Evolutionary conservation across 2,329 filamentous ascomycete species (phyloP), one percentile per base, ranked within the genome.

Genomic region (Hypoxylon sp.): DNA sequence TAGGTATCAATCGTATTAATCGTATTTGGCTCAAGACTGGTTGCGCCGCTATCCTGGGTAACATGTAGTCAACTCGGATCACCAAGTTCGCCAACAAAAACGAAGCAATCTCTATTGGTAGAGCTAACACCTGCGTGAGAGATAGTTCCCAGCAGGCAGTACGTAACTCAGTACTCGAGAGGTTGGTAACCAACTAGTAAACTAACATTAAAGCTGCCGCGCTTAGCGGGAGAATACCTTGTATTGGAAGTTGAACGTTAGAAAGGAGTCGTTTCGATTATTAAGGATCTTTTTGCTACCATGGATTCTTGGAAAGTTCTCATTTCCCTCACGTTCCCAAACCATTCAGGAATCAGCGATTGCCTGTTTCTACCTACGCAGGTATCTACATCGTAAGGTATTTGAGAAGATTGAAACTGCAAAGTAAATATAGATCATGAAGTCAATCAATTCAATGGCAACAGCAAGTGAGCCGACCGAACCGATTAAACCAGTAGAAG

Each of bases 1-100:
- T 26, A 7, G n/a, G n/a, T n/a, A 46, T 6, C 13, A n/a, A 34
- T 30, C 17, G 55, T 53, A 15, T 32, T 20, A 11, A 22, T 20
- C 30, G 32, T 62, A 37, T 62, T 52, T 46, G 51, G 50, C 32
- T 46, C 55, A 7, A 28, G 41, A 24, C 13, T 47, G 4, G 30
- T 26, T 47, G 22, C 30, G 28, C 20, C 22, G 34, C 30, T 11
- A 15, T 54, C 43, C 13, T 65, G 50, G 44, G 62, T 53, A 47
- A 39, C n/a, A n/a, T n/a, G n/a, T n/a, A n/a, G n/a, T n/a, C n/a
- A n/a, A n/a, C n/a, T n/a, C n/a, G n/a, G n/a, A n/a, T n/a, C n/a
- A n/a, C n/a, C n/a, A n/a, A n/a, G n/a, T 20, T 41, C 37, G 37
- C 17, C 4, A 10, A 2, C n/a, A 19, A 20, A 19, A 20, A 20